Evolutionary conservation across 345 rosid genomes (phyloP).

Genomic region (Aquilaria yunnanensis): DNA sequence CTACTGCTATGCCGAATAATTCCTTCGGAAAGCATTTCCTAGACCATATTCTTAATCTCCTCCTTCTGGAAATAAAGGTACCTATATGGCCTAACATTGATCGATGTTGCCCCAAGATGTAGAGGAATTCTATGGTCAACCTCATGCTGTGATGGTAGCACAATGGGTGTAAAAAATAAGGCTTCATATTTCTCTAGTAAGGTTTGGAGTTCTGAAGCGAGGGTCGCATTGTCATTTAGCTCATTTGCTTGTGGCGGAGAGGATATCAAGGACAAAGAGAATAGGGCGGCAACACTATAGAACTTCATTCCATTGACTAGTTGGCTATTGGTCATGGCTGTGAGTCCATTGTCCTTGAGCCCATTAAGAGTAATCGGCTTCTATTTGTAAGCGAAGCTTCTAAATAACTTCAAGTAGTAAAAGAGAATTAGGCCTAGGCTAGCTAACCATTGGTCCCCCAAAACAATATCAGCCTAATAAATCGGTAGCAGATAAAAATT

Average conservation of each 20-base stretch:
- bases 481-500: background rate
- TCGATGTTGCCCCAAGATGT: background rate
- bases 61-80: background rate
- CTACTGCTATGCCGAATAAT: slow-evolving; percentile 4
- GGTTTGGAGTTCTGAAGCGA: background rate
- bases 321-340: background rate
- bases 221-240: no score
- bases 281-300: background rate
- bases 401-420: background rate
- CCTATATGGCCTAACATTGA: background rate
- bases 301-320: background rate
- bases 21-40: background rate
- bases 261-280: background rate
- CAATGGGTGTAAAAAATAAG: background rate
- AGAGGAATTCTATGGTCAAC: background rate
- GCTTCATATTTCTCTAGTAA: background rate
- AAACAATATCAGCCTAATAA: background rate
- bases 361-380: background rate
- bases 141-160: background rate
- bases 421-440: background rate
- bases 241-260: background rate
- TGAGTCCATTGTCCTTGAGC: no score
- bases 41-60: background rate
- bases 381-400: background rate
- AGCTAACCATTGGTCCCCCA: background rate